A percentile compares a stretch with the other conserved stretches of the same genome.
phyloP scores from a whole-genome alignment of 345 rosid species.

The Reutealis trisperma region DNA sequence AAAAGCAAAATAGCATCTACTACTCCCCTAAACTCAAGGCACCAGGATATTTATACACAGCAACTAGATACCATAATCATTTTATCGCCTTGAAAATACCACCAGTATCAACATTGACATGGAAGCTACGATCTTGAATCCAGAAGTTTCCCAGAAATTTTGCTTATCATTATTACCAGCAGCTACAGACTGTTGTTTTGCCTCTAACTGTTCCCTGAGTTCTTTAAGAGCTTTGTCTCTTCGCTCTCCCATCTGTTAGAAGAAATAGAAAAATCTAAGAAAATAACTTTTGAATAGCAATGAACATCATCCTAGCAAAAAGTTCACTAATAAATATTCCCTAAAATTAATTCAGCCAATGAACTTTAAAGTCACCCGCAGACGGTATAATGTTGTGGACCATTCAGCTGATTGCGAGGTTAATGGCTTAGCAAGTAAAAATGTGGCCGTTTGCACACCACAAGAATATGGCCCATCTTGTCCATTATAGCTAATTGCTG shows the following conservation, averaged over 20 bases:
- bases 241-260: conserved; percentile 73
- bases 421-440: background rate
- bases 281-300: background rate
- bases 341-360: background rate
- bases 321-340: background rate
- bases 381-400: background rate
- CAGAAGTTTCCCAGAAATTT: conserved; percentile 81
- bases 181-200: conserved; percentile 41
- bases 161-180: conserved; percentile 37
- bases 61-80: background rate
- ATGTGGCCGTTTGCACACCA: background rate
- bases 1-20: conserved; percentile 32
- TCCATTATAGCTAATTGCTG: background rate
- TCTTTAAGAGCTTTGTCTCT: conserved; percentile 75
- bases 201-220: conserved; percentile 62
- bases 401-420: conserved; percentile 4
- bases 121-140: conserved; percentile 79
- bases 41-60: conserved; percentile 22
- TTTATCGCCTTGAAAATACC: conserved; percentile 70
- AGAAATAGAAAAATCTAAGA: conserved; percentile 3
- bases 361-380: background rate
- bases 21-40: conserved; percentile 14
- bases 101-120: conserved; percentile 88
- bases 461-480: background rate
- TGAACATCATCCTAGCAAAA: background rate